These are phyloP conservation scores for Penicillium sp. DNA, from an alignment of 2,329 filamentous ascomycete genomes.

Conservation along the genomic window DNA sequence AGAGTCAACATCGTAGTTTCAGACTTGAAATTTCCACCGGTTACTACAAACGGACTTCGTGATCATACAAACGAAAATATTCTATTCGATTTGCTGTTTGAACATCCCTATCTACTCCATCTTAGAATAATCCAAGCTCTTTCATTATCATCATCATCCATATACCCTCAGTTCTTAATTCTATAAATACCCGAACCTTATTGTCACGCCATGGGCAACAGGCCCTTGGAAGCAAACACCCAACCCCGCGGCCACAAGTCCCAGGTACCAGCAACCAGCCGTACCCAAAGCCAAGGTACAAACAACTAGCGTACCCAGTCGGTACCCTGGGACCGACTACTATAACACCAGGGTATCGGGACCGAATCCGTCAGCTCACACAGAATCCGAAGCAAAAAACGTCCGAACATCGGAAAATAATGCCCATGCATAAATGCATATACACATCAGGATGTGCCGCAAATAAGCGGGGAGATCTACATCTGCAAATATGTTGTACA, in stretches of 20 bases:
- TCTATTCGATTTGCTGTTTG: background rate
- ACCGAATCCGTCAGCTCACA: background rate
- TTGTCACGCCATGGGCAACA: background rate
- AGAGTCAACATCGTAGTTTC: too few relatives aligned
- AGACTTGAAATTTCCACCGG: background rate
- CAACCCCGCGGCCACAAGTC: background rate
- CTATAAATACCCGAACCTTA: background rate
- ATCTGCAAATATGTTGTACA: background rate
- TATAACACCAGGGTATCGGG: background rate
- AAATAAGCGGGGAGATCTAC: constrained; percentile 7
- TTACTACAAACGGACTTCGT: background rate
- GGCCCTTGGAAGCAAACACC: background rate
- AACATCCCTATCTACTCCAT: background rate
- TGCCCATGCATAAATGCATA: background rate
- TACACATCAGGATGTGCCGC: background rate
- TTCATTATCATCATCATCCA: too few relatives aligned
- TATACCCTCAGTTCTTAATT: background rate
- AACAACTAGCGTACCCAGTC: background rate
- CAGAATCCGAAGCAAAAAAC: constrained; percentile 3
- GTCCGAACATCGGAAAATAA: constrained; percentile 8
- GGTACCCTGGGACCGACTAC: background rate
- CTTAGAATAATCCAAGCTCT: background rate
- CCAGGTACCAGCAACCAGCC: background rate
- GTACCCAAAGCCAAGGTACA: background rate
- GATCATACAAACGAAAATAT: background rate